These are phyloP conservation scores for Murraya koenigii DNA, from an alignment of 345 rosid species.

Conservation along the genomic window DNA sequence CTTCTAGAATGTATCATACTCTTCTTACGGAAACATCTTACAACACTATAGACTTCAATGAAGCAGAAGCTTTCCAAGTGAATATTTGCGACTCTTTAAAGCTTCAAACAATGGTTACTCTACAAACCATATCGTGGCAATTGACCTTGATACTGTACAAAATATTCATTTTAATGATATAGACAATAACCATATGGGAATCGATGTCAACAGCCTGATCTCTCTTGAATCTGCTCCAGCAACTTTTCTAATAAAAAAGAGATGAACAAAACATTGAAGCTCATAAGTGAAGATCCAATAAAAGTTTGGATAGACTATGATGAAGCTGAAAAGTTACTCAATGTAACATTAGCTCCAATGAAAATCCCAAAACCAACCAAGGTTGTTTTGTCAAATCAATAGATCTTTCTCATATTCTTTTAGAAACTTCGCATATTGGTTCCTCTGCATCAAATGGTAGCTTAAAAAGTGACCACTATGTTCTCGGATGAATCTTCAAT, in stretches of 20 bases:
- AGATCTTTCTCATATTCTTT: constrained; percentile 27
- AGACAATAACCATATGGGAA: constrained; percentile 47
- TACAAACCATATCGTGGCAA: constrained; percentile 43
- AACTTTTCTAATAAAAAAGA: constrained; percentile 21
- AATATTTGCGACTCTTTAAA: constrained; percentile 53
- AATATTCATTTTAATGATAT: constrained; percentile 41
- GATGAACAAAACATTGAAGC: constrained; percentile 11
- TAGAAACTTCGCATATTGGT: constrained; percentile 10
- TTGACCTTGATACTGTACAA: constrained; percentile 48
- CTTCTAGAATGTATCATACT: no score
- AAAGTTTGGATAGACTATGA: constrained; percentile 61
- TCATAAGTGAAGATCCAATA: constrained; percentile 31
- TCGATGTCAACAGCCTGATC: constrained; percentile 38
- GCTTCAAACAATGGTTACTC: constrained; percentile 26
- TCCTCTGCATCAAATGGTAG: constrained; percentile 45
- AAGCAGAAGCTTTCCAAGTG: constrained; percentile 7
- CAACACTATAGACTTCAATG: constrained; percentile 17
- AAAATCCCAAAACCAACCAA: constrained; percentile 27
- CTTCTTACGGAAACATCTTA: no score
- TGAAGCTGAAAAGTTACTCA: constrained; percentile 3
- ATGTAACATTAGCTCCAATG: constrained; percentile 18
- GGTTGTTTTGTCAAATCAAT: constrained; percentile 25
- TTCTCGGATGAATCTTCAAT: constrained; percentile 64
- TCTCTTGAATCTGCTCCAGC: constrained; percentile 31
- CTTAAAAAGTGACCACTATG: constrained; percentile 29